A percentile compares a stretch with the other conserved stretches of the same genome.
These are phyloP conservation scores for Zizania latifolia DNA, from an alignment of 176 grass and related monocot species.

Conservation along the genomic window DNA sequence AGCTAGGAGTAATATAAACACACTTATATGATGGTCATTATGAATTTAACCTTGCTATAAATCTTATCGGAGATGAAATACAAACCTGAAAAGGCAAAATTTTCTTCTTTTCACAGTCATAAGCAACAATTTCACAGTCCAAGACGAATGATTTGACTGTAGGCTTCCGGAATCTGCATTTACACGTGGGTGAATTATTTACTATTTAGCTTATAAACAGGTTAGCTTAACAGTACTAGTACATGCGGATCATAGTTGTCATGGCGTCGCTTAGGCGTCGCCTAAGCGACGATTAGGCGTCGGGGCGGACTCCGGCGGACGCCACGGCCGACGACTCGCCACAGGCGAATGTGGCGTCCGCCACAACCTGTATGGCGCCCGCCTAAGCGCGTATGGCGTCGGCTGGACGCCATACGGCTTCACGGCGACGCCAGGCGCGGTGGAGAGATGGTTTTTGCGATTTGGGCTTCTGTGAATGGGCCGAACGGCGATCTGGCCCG, in stretches of 20 bases:
- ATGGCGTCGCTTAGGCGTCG: too few relatives aligned
- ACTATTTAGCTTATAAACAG: not conserved
- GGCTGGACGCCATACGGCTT: too few relatives aligned
- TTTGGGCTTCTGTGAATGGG: too few relatives aligned
- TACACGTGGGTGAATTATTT: not conserved
- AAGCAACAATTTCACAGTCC: constrained; percentile 97
- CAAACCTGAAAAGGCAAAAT: constrained; percentile 97
- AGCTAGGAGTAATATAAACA: not conserved
- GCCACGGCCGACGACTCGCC: too few relatives aligned
- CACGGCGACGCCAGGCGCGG: too few relatives aligned
- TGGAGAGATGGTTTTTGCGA: too few relatives aligned
- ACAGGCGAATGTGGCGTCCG: too few relatives aligned
- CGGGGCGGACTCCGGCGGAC: too few relatives aligned
- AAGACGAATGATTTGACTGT: constrained; percentile 86
- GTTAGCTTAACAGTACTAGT: not conserved
- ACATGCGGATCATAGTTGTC: not conserved
- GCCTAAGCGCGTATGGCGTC: too few relatives aligned
- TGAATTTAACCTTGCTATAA: constrained; percentile 4
- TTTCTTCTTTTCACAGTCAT: constrained; percentile 74
- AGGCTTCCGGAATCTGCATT: constrained; percentile 80
- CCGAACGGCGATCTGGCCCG: too few relatives aligned
- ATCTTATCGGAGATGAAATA: constrained; percentile 31
- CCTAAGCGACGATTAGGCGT: too few relatives aligned
- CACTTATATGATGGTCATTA: not conserved
- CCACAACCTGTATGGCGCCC: too few relatives aligned